Base-by-base conservation (phyloP, 2,329 filamentous ascomycete species). In the Aspergillus ustus region DNA sequence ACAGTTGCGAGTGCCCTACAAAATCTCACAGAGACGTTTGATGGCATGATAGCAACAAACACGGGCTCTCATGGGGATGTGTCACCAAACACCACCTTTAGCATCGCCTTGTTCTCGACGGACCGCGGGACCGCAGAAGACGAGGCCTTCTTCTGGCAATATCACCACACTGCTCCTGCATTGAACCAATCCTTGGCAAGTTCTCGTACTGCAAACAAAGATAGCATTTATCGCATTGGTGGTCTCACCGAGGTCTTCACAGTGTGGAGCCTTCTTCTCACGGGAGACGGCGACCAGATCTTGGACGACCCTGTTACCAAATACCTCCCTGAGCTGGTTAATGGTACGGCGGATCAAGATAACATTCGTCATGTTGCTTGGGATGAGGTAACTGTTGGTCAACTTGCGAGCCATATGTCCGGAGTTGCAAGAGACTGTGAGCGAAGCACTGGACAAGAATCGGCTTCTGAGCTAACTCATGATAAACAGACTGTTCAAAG, bases 271-370 rank as follows among this genome's bases (percentile, higher is more conserved):
- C 75, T 77, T 25, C 31, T 52, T 40, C 69, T 81, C 0, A 66
- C 73, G 0, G 70, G 72, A 15, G 73, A 70, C 0, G 77, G 77
- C 0, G 76, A 78, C 28, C 52, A 62, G 0, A 65, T 73, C 37
- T 77, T 74, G 69, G 75, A 76, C 55, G 75, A 80, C 5, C 77
- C 77, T 2, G 69, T 81, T 13, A 74, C 75, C 1, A 77, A 78
- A 15, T 76, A 75, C 53, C 66, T 81, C 2, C 76, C 78, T 2
- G 77, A 80, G 57, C 67, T 81, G 7, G 22, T 17, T 20, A 59
- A 61, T 54, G 17, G 17, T 52, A n/a, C 37, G 0, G 1, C 5
- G 11, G 19, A 25, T 0, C 49, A 45, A 9, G 44, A 57, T 20
- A 11, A 49, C 50, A 44, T 65, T 31, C 20, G n/a, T 6, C 31